A percentile compares a stretch with the other conserved stretches of the same genome.
Conservation (phyloP, 768 basidiomycete species). For the Tricholoma saponaceum region DNA sequence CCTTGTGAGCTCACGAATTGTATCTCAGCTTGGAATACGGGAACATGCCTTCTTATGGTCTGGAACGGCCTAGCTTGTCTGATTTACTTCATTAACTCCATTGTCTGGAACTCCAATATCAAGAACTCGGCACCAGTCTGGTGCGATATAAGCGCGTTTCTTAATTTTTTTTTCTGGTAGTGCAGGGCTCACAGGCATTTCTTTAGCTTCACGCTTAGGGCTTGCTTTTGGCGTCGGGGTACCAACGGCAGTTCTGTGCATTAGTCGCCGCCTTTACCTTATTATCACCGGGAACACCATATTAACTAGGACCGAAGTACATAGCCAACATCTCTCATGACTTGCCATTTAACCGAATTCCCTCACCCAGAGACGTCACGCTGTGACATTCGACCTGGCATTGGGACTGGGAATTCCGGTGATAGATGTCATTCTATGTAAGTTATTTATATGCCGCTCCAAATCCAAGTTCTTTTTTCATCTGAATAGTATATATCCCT, state of each 20-base stretch:
- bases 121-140: constrained; percentile 51
- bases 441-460: constrained; percentile 11
- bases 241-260: neutral
- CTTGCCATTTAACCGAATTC: neutral
- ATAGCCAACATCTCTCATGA: neutral
- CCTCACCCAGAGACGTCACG: neutral
- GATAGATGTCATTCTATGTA: constrained; percentile 23
- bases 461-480: neutral
- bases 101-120: constrained; percentile 62
- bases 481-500: constrained; percentile 39
- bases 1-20: neutral
- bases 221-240: neutral
- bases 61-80: constrained; percentile 62
- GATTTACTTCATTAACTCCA: constrained; percentile 56
- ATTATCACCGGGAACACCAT: neutral
- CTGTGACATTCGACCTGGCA: neutral
- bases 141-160: constrained; percentile 55
- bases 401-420: neutral
- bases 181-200: neutral
- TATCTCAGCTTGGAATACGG: constrained; percentile 44
- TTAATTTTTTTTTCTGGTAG: neutral
- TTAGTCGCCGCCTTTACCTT: neutral
- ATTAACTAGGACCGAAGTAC: neutral
- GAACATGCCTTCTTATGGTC: constrained; percentile 65
- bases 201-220: neutral